Evolutionary conservation across 106 monocot species (phyloP).

Genomic region (Allium cepa): DNA sequence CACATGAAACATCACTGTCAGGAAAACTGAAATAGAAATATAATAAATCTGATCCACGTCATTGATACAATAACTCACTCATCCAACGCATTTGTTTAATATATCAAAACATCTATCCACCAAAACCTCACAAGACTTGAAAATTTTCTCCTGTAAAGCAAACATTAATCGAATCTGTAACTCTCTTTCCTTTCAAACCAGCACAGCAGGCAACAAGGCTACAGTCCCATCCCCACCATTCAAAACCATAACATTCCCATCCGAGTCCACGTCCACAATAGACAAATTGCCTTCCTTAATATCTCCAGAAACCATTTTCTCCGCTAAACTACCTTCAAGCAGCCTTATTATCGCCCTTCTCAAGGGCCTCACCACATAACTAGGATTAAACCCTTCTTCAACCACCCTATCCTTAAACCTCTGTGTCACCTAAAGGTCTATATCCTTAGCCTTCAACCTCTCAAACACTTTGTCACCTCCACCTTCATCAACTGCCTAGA

Average conservation of each 20-base stretch:
- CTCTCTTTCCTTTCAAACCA: no score
- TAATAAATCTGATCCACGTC: no score
- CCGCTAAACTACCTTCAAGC: slow-evolving; percentile 2
- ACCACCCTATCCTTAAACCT: slow-evolving; percentile 65
- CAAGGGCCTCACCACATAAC: slow-evolving; percentile 1
- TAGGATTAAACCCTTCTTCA: slow-evolving; percentile 55
- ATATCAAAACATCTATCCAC: no score
- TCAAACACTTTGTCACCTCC: slow-evolving; percentile 71
- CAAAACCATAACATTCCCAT: slow-evolving; percentile 18
- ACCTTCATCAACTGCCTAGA: slow-evolving; percentile 65
- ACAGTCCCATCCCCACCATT: slow-evolving; percentile 13
- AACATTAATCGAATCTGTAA: no score
- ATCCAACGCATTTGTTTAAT: no score
- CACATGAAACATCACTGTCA: no score
- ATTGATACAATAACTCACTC: no score
- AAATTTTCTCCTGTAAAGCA: no score
- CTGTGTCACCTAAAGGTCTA: slow-evolving; percentile 59
- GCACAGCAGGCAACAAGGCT: slow-evolving; percentile 5
- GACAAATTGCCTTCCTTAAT: slow-evolving; percentile 21
- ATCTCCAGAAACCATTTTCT: slow-evolving; percentile 20
- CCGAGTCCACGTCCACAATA: slow-evolving; percentile 20
- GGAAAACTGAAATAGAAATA: no score
- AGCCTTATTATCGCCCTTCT: slow-evolving; percentile 25
- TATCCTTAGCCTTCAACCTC: slow-evolving; percentile 44
- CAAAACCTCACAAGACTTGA: no score